Evolutionary conservation across 2,329 filamentous ascomycete genomes (phyloP), one percentile per base, ranked within the genome.

Genomic region (Neoarthrinium moseri): DNA sequence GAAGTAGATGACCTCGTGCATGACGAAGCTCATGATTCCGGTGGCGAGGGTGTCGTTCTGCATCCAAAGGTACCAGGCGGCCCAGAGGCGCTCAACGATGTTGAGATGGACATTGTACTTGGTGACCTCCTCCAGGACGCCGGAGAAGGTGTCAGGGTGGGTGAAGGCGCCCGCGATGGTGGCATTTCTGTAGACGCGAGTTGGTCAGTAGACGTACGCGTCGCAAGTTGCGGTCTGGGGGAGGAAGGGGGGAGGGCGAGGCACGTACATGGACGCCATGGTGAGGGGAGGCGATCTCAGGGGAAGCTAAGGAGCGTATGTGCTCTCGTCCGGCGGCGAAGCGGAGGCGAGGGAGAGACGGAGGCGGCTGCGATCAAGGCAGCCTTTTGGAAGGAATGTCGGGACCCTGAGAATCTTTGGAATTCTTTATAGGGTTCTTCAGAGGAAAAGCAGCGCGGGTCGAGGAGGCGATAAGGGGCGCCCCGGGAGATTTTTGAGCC

Each of bases 1-100:
- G 63, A 97, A 99, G 77, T 99, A 99, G 61, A 99, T 81, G 32
- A 83, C 45, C 71, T 99, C 94, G 75, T 99, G 94, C 82, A 97
- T 89, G 56, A 86, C 71, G 68, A 99, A 99, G 60, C 91, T 96
- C 88, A 97, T 87, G 74, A 99, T 94, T 50, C 94, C 94, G 4
- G 94, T 99, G 49, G 94, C 94, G 51, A 99, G 84, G 45, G 88
- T 86, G 72, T 99, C 94, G 68, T 99, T 99, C 68, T 95, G 89
- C 87, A 97, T 96, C 80, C 85, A 99, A 13, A 92, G 81, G 68
- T 99, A 99, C 92, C 91, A 97, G 75, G 84, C 82, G 40, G 89
- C 87, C 94, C 94, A 99, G 56, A 96, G 77, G 63, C 86, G 85
- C 78, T 99, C 94, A 61, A 84, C 74, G 53, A 89, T 77, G 70